Evolutionary conservation across 495 filamentous ascomycete species (phyloP), one percentile per base, ranked within the genome.

Genomic region (Podospora didyma): DNA sequence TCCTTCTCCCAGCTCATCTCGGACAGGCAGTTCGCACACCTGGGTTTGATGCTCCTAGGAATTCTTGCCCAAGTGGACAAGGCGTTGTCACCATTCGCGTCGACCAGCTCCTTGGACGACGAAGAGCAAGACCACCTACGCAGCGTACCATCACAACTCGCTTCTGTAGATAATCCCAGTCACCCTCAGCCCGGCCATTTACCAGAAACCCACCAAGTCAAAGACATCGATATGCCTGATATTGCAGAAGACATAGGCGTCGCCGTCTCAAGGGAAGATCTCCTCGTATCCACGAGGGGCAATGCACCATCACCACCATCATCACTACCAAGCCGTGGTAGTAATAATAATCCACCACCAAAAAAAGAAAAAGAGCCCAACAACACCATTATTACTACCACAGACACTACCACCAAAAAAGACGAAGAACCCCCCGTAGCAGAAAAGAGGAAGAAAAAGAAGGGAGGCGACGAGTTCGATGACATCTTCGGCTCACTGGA

Each of bases 21-120:
- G 9, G 88, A 91, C 69, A 80, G 75, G 37, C 87, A 89, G 57
- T 91, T 88, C 65, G 82, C 88, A n/a, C 73, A 87, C 1, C 77
- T 94, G n/a, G 90, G 90, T n/a, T 72, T 90, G 16, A 80, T 89
- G 45, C 76, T 95, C 6, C 48, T 92, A n/a, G 84, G 81, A 17
- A 71, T 78, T 14, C 69, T 92, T 46, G 86, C 86, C 22, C 80
- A 84, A 57, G 69, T 89, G 45, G 69, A 78, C 57, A 74, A 68
- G 51, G 70, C 75, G 11, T 70, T 83, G 45, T 51, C 49, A 0
- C 51, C 24, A 7, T 66, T 75, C 17, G 52, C 63, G 21, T 58
- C 64, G 1, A 24, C 49, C 22, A 51, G 48, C 21, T 21, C 23
- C 34, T 46, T 57, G 46, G 54, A 47, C 20, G 58, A 59, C 10